phyloP scores from a whole-genome alignment of 441 rosid species.

The Adansonia gregorii region DNA sequence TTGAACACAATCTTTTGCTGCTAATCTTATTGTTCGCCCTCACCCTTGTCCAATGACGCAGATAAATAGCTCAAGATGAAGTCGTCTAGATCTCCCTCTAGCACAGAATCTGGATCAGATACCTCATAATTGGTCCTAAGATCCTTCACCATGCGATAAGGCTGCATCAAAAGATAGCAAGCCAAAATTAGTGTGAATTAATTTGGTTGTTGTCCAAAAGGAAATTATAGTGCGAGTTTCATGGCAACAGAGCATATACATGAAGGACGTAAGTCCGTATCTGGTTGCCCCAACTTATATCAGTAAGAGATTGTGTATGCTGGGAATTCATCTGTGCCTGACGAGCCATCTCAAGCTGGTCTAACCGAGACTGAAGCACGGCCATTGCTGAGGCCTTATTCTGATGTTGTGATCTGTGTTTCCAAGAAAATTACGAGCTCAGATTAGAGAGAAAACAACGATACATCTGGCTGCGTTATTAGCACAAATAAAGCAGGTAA shows the following conservation, averaged over 20 bases:
- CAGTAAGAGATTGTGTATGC: slow-evolving; percentile 91
- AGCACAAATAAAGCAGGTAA: slow-evolving; percentile 3
- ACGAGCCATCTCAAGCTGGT: slow-evolving; percentile 90
- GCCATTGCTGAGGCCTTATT: slow-evolving; percentile 98
- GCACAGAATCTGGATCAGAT: slow-evolving; percentile 85
- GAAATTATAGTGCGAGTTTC: slow-evolving; percentile 17
- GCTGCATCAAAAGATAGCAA: slow-evolving; percentile 48
- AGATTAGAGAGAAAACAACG: background rate
- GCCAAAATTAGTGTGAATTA: background rate
- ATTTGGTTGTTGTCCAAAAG: background rate
- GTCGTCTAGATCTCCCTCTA: slow-evolving; percentile 68
- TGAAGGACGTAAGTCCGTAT: slow-evolving; percentile 91
- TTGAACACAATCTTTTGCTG: background rate
- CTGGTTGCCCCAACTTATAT: slow-evolving; percentile 95
- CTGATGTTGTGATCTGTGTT: slow-evolving; percentile 80
- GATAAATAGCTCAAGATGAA: slow-evolving; percentile 65
- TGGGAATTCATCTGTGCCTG: slow-evolving; percentile 90
- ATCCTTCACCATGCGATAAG: slow-evolving; percentile 95
- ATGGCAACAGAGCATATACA: slow-evolving; percentile 44
- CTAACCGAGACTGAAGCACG: slow-evolving; percentile 90
- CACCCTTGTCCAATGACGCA: slow-evolving; percentile 66
- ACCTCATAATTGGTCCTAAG: slow-evolving; percentile 89
- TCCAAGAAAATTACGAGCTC: slow-evolving; percentile 8
- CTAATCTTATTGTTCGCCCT: slow-evolving; percentile 22
- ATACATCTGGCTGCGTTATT: background rate